Evolutionary conservation across 352 stramenopile genomes (phyloP).

Genomic region (Globisporangium camurandrum): DNA sequence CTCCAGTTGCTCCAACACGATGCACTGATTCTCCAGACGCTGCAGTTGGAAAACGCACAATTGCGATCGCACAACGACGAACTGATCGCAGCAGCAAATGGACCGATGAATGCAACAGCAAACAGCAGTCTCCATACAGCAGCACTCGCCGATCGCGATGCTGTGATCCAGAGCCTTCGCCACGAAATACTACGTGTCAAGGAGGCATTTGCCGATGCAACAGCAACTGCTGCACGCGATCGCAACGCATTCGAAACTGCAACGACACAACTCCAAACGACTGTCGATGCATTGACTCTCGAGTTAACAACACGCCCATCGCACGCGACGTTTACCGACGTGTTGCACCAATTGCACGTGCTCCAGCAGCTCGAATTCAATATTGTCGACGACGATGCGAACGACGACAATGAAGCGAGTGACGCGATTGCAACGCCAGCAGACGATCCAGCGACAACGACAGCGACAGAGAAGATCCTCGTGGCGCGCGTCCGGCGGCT

Average conservation of each 20-base stretch:
- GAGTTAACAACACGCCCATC: slow-evolving; percentile 67
- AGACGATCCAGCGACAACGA: slow-evolving; percentile 8
- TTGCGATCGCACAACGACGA: slow-evolving; percentile 85
- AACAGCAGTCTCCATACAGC: too few species aligned
- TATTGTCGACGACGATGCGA: slow-evolving; percentile 62
- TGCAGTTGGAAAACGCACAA: slow-evolving; percentile 77
- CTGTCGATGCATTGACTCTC: slow-evolving; percentile 23
- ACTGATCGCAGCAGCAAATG: too few species aligned
- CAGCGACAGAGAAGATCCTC: slow-evolving; percentile 53
- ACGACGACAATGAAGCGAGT: slow-evolving; percentile 16
- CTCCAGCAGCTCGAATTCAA: slow-evolving; percentile 91
- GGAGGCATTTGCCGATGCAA: slow-evolving; percentile 25
- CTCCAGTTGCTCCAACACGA: slow-evolving; percentile 88
- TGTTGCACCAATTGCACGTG: slow-evolving; percentile 87
- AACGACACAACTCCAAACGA: slow-evolving; percentile 20
- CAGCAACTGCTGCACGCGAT: slow-evolving; percentile 18
- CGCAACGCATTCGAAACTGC: slow-evolving; percentile 23
- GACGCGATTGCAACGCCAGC: slow-evolving; percentile 1
- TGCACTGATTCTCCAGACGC: slow-evolving; percentile 56
- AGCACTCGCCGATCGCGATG: slow-evolving; percentile 52
- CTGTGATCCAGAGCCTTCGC: slow-evolving; percentile 33
- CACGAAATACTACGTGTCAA: slow-evolving; percentile 61
- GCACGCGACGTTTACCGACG: slow-evolving; percentile 78
- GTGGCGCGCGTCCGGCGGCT: slow-evolving; percentile 59
- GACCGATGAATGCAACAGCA: too few species aligned